Evolutionary conservation across 306 rosid genomes (phyloP).

Genomic region (Lotus japonicus): DNA sequence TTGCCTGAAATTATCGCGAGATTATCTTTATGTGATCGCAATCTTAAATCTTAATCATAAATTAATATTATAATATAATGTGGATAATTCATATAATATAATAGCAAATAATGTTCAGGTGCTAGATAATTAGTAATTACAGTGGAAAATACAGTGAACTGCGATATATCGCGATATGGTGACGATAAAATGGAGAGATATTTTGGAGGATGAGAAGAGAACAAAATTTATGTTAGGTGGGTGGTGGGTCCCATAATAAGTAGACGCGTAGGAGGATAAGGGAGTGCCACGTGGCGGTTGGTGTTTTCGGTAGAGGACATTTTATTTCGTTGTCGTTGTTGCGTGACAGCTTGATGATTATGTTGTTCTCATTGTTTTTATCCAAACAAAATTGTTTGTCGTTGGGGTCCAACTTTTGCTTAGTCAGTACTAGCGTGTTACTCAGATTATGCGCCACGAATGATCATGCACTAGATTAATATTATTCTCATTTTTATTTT

Average conservation of each 20-base stretch:
- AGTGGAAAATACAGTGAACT: too few species aligned
- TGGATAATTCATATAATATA: background rate
- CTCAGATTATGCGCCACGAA: background rate
- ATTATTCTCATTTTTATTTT: too few species aligned
- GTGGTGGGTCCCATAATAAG: conserved; percentile 22
- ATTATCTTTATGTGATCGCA: background rate
- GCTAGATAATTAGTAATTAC: background rate
- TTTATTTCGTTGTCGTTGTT: background rate
- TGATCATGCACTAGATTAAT: too few species aligned
- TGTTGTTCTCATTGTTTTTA: conserved; percentile 1
- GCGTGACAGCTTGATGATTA: conserved; percentile 23
- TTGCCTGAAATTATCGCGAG: conserved; percentile 14
- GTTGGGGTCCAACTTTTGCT: conserved; percentile 12
- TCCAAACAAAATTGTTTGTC: background rate
- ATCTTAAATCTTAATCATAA: background rate
- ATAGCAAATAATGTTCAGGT: background rate
- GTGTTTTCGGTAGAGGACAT: background rate
- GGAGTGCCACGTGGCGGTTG: conserved; percentile 9
- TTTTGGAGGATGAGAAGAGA: background rate
- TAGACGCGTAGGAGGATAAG: background rate
- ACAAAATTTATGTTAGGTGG: background rate
- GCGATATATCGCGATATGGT: background rate
- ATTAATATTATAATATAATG: background rate
- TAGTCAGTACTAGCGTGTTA: background rate
- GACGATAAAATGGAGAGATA: conserved; percentile 15